Evolutionary conservation across 495 filamentous ascomycete genomes (phyloP).

Genomic region (Penicillium nucicola): DNA sequence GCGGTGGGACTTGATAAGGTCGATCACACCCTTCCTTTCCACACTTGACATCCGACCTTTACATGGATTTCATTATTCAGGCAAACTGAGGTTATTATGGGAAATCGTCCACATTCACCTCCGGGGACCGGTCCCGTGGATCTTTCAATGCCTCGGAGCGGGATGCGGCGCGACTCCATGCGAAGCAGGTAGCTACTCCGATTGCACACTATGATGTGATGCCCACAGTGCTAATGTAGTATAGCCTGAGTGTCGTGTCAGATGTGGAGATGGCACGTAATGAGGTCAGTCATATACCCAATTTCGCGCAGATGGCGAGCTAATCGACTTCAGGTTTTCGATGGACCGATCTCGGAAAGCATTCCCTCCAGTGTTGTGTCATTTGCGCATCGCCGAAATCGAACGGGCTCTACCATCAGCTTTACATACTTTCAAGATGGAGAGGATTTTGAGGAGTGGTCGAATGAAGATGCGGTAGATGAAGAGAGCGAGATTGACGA

Average conservation of each 20-base stretch:
- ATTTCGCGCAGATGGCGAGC: not conserved
- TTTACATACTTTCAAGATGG: slow-evolving; percentile 81
- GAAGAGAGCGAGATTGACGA: slow-evolving; percentile 56
- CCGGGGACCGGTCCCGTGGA: slow-evolving; percentile 19
- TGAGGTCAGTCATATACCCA: slow-evolving; percentile 56
- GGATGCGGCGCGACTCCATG: slow-evolving; percentile 62
- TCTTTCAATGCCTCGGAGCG: slow-evolving; percentile 24
- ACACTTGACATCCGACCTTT: too few relatives aligned
- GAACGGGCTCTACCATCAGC: slow-evolving; percentile 80
- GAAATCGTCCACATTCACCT: slow-evolving; percentile 21
- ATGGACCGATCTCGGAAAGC: slow-evolving; percentile 91
- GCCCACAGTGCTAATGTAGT: slow-evolving; percentile 15
- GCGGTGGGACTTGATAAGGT: too few relatives aligned
- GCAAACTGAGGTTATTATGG: slow-evolving; percentile 16
- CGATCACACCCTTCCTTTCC: too few relatives aligned
- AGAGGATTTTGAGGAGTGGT: slow-evolving; percentile 50
- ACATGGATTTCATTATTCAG: not conserved
- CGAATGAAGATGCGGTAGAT: slow-evolving; percentile 50
- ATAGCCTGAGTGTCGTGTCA: slow-evolving; percentile 72
- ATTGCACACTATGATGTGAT: not conserved
- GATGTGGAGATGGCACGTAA: slow-evolving; percentile 99
- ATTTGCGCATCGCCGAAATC: slow-evolving; percentile 73
- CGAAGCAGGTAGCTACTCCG: slow-evolving; percentile 59
- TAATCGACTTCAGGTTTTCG: slow-evolving; percentile 63
- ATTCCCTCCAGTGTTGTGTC: slow-evolving; percentile 85